Percentiles rank a stretch among this genome's conserved stretches.
Evolutionary conservation across 1,139 yeast species (phyloP).

Genomic region (Saccharomyces hybrid): DNA sequence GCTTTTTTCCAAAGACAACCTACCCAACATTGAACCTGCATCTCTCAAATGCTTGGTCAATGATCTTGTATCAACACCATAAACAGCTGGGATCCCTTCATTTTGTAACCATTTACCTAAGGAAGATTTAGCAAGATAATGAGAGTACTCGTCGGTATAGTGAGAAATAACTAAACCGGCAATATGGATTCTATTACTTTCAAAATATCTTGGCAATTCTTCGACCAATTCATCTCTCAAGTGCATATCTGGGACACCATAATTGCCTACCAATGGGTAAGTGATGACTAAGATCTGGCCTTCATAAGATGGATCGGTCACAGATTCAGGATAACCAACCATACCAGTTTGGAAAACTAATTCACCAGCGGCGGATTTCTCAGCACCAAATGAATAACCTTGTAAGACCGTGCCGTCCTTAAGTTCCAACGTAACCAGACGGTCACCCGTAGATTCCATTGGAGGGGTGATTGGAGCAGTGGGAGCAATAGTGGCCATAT

Average conservation of each 20-base stretch:
- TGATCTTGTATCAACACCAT: conserved; percentile 96
- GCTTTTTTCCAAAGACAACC: conserved; percentile 57
- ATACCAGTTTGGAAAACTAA: conserved; percentile 99
- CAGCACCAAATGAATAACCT: conserved; percentile 98
- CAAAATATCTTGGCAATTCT: conserved; percentile 83
- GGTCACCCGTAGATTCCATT: conserved; percentile 71
- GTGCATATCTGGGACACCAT: conserved; percentile 94
- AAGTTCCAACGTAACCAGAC: conserved; percentile 82
- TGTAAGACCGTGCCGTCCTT: conserved; percentile 84
- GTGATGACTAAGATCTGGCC: conserved; percentile 98
- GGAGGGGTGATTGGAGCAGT: conserved; percentile 85
- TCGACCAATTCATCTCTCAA: conserved; percentile 68
- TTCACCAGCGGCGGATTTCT: conserved; percentile 84
- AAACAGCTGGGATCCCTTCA: conserved; percentile 90
- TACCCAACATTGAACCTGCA: conserved; percentile 88
- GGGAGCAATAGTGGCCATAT: conserved; percentile 33
- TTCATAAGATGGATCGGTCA: conserved; percentile 97
- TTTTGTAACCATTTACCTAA: conserved; percentile 90
- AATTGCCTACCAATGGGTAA: conserved; percentile 94
- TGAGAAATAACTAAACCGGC: conserved; percentile 97
- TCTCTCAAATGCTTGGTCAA: conserved; percentile 90
- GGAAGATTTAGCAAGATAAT: conserved; percentile 85
- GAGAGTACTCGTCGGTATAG: conserved; percentile 94
- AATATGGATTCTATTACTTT: conserved; percentile 83
- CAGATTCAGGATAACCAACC: conserved; percentile 99